Evolutionary conservation across 306 rosid species (phyloP).

Genomic region (Begonia masoniana): DNA sequence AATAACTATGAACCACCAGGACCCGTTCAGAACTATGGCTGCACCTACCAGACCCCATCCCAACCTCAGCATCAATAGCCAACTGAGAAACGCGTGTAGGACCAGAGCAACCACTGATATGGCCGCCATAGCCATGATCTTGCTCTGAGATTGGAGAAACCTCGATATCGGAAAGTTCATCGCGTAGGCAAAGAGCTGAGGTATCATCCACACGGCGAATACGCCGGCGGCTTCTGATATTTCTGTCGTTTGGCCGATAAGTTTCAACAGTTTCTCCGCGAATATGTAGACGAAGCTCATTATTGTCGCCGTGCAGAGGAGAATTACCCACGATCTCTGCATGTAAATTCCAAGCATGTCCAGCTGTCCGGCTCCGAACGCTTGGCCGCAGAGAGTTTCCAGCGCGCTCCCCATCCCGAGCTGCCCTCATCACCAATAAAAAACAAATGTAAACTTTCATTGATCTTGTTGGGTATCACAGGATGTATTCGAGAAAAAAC

Average conservation of each 20-base stretch:
- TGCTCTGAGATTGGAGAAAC: slow-evolving; percentile 85
- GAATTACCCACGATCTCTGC: slow-evolving; percentile 87
- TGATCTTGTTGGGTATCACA: too few relatives aligned
- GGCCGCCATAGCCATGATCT: slow-evolving; percentile 73
- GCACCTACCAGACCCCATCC: slow-evolving; percentile 71
- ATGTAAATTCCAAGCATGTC: slow-evolving; percentile 76
- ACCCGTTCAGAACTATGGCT: slow-evolving; percentile 46
- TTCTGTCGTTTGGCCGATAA: slow-evolving; percentile 52
- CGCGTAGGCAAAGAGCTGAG: slow-evolving; percentile 81
- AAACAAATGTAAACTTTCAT: too few relatives aligned
- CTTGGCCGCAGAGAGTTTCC: slow-evolving; percentile 90
- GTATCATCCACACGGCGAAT: slow-evolving; percentile 73
- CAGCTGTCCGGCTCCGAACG: slow-evolving; percentile 61
- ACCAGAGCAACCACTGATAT: slow-evolving; percentile 47
- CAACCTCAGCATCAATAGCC: slow-evolving; percentile 52
- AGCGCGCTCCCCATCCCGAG: slow-evolving; percentile 93
- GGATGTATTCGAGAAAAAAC: too few relatives aligned
- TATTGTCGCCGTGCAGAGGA: slow-evolving; percentile 26
- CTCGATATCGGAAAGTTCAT: slow-evolving; percentile 58
- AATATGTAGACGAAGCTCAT: slow-evolving; percentile 41
- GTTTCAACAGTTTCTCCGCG: slow-evolving; percentile 27
- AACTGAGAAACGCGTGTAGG: slow-evolving; percentile 49
- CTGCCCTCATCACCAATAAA: slow-evolving; percentile 12
- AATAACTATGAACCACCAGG: slow-evolving; percentile 68
- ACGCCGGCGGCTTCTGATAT: slow-evolving; percentile 64